A percentile compares a stretch with the other conserved stretches of the same genome.
These are phyloP conservation scores for Clarireedia paspali DNA, from an alignment of 2,329 filamentous ascomycete species.

Conservation along the genomic window DNA sequence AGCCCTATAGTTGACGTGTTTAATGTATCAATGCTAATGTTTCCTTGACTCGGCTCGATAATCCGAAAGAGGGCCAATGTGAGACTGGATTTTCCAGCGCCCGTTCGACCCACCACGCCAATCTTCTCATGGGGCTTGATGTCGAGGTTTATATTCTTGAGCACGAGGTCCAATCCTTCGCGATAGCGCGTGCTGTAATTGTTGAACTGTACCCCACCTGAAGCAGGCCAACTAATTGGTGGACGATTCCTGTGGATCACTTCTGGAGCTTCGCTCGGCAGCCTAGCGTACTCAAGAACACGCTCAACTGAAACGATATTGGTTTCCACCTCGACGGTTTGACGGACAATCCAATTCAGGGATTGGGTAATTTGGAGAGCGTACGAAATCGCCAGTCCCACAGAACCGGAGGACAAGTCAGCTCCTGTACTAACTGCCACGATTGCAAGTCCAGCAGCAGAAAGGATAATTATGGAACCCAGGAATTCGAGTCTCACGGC, in stretches of 20 bases:
- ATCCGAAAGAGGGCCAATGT: constrained; percentile 92
- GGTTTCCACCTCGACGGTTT: constrained; percentile 99
- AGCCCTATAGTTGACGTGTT: constrained; percentile 88
- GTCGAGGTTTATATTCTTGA: constrained; percentile 85
- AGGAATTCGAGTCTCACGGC: constrained; percentile 93
- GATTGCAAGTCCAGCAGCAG: constrained; percentile 75
- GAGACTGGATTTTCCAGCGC: constrained; percentile 90
- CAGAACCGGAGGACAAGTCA: constrained; percentile 60
- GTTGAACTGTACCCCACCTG: constrained; percentile 82
- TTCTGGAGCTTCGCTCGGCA: constrained; percentile 91
- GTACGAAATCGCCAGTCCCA: constrained; percentile 95
- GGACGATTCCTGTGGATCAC: constrained; percentile 83
- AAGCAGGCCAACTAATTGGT: constrained; percentile 82
- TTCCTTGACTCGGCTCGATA: constrained; percentile 77
- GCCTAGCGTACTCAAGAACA: constrained; percentile 85
- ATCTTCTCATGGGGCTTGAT: constrained; percentile 98
- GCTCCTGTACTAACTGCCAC: constrained; percentile 66
- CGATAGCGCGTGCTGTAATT: constrained; percentile 94
- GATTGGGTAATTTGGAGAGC: constrained; percentile 95
- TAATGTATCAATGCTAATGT: constrained; percentile 81
- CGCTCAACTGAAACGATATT: constrained; percentile 98
- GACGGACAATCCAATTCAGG: constrained; percentile 97
- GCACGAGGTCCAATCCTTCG: constrained; percentile 78
- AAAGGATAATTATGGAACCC: constrained; percentile 86
- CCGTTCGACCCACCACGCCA: constrained; percentile 91